These are phyloP conservation scores for Neurospora sp. DNA, from an alignment of 495 filamentous ascomycete species.

Conservation along the genomic window DNA sequence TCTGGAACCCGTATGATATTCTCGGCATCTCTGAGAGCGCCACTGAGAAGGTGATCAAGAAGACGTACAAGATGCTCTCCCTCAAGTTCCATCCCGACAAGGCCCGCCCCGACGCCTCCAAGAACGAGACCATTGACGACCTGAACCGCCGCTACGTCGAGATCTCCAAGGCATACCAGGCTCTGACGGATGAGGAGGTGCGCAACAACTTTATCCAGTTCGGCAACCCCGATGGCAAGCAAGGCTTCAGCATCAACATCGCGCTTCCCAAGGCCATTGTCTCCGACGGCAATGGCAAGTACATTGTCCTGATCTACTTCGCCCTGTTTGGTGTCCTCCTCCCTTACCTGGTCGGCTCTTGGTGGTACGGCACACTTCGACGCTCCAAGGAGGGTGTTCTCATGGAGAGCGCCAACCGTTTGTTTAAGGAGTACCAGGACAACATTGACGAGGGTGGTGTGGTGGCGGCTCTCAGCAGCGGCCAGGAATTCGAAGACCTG, in stretches of 20 bases:
- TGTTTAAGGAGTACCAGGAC: conserved; percentile 88
- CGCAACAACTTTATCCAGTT: conserved; percentile 94
- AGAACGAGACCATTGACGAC: conserved; percentile 79
- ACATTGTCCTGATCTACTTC: conserved; percentile 84
- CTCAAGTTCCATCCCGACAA: conserved; percentile 91
- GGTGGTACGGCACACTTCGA: conserved; percentile 96
- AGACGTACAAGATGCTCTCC: conserved; percentile 74
- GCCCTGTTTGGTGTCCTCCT: conserved; percentile 75
- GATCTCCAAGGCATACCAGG: conserved; percentile 92
- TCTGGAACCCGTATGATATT: conserved; percentile 96
- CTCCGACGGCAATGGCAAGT: conserved; percentile 88
- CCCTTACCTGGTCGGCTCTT: conserved; percentile 87
- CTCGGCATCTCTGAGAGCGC: conserved; percentile 76
- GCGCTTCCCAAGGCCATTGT: conserved; percentile 90
- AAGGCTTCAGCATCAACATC: conserved; percentile 96
- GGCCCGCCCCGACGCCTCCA: conserved; percentile 63
- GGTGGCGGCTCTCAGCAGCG: conserved; percentile 67
- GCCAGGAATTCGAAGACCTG: conserved; percentile 60
- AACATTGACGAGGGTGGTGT: conserved; percentile 69
- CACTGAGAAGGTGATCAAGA: conserved; percentile 82
- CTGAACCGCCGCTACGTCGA: conserved; percentile 88
- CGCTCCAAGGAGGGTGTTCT: conserved; percentile 86
- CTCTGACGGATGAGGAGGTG: conserved; percentile 91
- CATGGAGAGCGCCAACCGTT: conserved; percentile 81
- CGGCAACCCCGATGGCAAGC: conserved; percentile 94